Percentiles rank a stretch among this genome's conserved stretches.
Evolutionary conservation across 768 basidiomycete genomes (phyloP).

Genomic region (Lyophyllum shimeji): DNA sequence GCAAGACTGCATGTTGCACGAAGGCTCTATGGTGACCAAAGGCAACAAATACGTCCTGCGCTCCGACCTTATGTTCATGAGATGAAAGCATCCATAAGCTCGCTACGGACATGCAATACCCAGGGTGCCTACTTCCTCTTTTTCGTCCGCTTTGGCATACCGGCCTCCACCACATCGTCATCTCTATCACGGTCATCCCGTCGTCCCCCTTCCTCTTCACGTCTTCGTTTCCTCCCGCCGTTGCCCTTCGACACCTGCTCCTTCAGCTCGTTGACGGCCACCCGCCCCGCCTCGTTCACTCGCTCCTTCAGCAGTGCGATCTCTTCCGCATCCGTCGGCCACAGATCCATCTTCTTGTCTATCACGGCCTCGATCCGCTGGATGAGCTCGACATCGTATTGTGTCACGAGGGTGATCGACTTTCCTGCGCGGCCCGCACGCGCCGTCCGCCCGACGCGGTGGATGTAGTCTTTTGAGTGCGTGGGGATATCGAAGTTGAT

Average conservation of each 20-base stretch:
- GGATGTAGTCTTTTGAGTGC: conserved; percentile 99
- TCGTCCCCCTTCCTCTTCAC: conserved; percentile 45
- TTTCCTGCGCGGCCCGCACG: conserved; percentile 97
- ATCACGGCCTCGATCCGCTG: conserved; percentile 93
- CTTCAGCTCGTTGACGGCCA: conserved; percentile 80
- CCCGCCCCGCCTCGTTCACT: conserved; percentile 80
- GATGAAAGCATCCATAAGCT: conserved; percentile 3
- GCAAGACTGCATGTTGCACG: conserved; percentile 69
- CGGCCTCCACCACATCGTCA: conserved; percentile 90
- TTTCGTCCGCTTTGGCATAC: conserved; percentile 71
- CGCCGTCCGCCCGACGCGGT: conserved; percentile 96
- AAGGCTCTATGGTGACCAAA: conserved; percentile 60
- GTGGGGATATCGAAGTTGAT: conserved; percentile 98
- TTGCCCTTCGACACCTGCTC: conserved; percentile 58
- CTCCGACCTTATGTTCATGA: conserved; percentile 67
- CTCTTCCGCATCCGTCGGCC: conserved; percentile 86
- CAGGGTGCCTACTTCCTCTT: conserved; percentile 38
- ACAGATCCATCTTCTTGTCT: conserved; percentile 89
- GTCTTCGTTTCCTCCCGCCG: conserved; percentile 39
- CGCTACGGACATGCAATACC: not conserved
- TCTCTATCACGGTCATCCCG: conserved; percentile 86
- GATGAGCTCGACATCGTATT: conserved; percentile 96
- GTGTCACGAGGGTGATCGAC: conserved; percentile 95
- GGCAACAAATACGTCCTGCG: conserved; percentile 74
- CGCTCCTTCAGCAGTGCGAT: conserved; percentile 84